phyloP scores from a whole-genome alignment of 495 filamentous ascomycete species.

The Delitschia confertaspora region DNA sequence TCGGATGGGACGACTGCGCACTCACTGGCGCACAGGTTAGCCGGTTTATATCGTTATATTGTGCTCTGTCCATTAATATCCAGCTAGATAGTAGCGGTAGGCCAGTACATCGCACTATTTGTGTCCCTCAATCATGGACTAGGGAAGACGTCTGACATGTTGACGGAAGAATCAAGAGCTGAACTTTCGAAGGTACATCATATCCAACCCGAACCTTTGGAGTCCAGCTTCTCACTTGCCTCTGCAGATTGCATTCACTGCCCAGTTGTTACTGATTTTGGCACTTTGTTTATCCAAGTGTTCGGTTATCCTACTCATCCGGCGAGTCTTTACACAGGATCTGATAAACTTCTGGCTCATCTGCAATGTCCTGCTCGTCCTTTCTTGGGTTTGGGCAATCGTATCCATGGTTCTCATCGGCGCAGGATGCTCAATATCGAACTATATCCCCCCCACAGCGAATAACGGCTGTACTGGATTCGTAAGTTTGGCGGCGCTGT shows the following conservation, averaged over 20 bases:
- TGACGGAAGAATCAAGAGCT: background rate
- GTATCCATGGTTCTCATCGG: conserved; percentile 5
- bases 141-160: conserved; percentile 2
- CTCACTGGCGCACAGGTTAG: conserved; percentile 14
- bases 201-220: too few relatives aligned
- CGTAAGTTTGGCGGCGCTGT: background rate
- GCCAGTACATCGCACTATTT: conserved; percentile 10
- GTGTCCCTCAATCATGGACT: conserved; percentile 11
- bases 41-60: background rate
- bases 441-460: background rate
- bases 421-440: conserved; percentile 1
- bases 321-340: conserved; percentile 15
- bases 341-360: conserved; percentile 8
- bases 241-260: too few relatives aligned
- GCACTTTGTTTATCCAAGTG: conserved; percentile 7
- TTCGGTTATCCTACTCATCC: conserved; percentile 11
- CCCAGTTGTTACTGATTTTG: conserved; percentile 7
- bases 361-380: conserved; percentile 5
- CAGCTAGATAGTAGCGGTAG: conserved; percentile 5
- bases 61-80: background rate
- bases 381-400: conserved; percentile 1
- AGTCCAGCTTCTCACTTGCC: too few relatives aligned
- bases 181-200: conserved; percentile 1
- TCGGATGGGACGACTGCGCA: conserved; percentile 12
- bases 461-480: background rate